Conservation (phyloP, 2,329 filamentous ascomycete genomes). For the Cladorrhinum sp. region DNA sequence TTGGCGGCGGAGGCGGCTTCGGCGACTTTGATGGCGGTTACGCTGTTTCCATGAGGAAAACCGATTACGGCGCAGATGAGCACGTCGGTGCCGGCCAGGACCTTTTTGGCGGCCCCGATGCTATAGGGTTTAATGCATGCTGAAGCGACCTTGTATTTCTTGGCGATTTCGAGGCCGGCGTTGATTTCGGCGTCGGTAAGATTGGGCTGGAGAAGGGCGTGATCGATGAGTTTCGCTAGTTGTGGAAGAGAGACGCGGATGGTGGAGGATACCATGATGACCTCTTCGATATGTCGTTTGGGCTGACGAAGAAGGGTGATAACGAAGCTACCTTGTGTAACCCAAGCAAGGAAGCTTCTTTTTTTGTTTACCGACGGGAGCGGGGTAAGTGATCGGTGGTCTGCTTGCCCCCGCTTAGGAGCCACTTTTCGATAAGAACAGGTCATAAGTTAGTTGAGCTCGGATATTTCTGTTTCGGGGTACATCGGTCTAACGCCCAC, state of each 20-base stretch:
- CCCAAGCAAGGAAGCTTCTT: no score
- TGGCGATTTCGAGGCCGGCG: conserved; percentile 46
- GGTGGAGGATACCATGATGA: conserved; percentile 15
- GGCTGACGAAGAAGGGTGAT: no score
- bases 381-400: no score
- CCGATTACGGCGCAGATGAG: conserved; percentile 57
- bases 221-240: conserved; percentile 56
- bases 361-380: no score
- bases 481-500: no score
- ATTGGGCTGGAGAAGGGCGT: conserved; percentile 60
- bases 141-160: conserved; percentile 48
- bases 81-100: conserved; percentile 48
- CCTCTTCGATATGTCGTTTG: no score
- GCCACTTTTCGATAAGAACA: no score
- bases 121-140: conserved; percentile 59
- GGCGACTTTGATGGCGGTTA: conserved; percentile 50
- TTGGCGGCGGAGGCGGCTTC: conserved; percentile 49
- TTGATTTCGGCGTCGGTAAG: conserved; percentile 56
- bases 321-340: no score
- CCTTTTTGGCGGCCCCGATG: conserved; percentile 46
- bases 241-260: conserved; percentile 43
- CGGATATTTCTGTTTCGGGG: no score
- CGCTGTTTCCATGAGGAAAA: conserved; percentile 59
- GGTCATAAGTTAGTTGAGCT: no score
- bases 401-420: no score